A percentile compares a stretch with the other conserved stretches of the same genome.
Evolutionary conservation across 140 eudicot species (phyloP).

Genomic region (Cichorium intybus): DNA sequence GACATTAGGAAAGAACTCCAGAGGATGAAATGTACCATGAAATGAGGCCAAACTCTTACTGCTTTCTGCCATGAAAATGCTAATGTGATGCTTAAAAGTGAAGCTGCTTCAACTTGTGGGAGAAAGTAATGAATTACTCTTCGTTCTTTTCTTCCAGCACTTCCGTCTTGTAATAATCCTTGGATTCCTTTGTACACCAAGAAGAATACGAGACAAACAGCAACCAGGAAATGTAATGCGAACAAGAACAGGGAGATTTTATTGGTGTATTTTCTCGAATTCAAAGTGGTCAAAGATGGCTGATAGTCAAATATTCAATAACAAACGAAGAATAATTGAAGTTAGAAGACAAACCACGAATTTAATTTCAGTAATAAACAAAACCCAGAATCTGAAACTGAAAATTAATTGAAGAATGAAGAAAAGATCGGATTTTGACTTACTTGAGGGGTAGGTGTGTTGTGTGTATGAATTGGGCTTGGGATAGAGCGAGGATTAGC

Average conservation of each 20-base stretch:
- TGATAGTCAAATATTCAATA: conserved; percentile 33
- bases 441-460: conserved; percentile 66
- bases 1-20: conserved; percentile 74
- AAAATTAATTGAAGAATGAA: neutral
- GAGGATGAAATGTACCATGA: conserved; percentile 83
- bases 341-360: neutral
- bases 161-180: conserved; percentile 53
- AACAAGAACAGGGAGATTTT: conserved; percentile 70
- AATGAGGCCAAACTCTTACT: conserved; percentile 71
- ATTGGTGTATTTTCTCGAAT: conserved; percentile 86
- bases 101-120: conserved; percentile 84
- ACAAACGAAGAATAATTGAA: neutral
- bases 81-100: conserved; percentile 71
- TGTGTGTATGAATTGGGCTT: conserved; percentile 30
- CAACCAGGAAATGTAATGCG: conserved; percentile 51
- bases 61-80: conserved; percentile 88
- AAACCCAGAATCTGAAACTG: neutral
- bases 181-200: conserved; percentile 65
- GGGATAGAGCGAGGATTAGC: conserved; percentile 30
- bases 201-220: conserved; percentile 61
- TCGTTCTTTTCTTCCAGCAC: conserved; percentile 41
- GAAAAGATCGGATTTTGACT: conserved; percentile 6
- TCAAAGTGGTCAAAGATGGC: conserved; percentile 55
- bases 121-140: conserved; percentile 57
- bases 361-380: neutral